A percentile compares a stretch with the other conserved stretches of the same genome.
These are phyloP conservation scores for Wallacemonas sp. DNA, from an alignment of 208 protist species.

Conservation along the genomic window DNA sequence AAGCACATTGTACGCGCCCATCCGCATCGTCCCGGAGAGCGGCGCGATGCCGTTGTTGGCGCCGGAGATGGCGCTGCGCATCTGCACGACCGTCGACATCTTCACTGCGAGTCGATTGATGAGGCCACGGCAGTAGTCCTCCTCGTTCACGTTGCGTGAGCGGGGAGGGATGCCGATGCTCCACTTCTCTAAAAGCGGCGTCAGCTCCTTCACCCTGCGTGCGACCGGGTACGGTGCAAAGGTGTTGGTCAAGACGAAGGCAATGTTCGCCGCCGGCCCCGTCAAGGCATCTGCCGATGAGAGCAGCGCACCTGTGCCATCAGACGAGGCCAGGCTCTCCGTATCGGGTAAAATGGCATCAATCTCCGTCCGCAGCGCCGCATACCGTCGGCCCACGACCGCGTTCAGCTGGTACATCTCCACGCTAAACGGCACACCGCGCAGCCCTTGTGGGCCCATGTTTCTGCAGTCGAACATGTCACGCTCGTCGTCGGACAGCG, in stretches of 20 bases:
- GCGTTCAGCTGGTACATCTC: slow-evolving; percentile 67
- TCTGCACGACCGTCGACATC: slow-evolving; percentile 15
- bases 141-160: slow-evolving; percentile 9
- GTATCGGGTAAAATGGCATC: slow-evolving; percentile 31
- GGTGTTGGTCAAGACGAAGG: slow-evolving; percentile 31
- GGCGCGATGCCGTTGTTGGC: not conserved
- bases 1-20: not conserved
- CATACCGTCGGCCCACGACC: slow-evolving; percentile 42
- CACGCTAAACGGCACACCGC: slow-evolving; percentile 53
- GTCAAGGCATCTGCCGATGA: slow-evolving; percentile 23
- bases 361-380: slow-evolving; percentile 45
- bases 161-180: slow-evolving; percentile 19
- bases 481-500: slow-evolving; percentile 35
- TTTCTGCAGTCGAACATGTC: slow-evolving; percentile 17
- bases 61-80: slow-evolving; percentile 4
- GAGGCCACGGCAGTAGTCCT: slow-evolving; percentile 41
- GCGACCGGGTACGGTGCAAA: slow-evolving; percentile 39
- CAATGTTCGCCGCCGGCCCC: slow-evolving; percentile 15
- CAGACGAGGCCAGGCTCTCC: slow-evolving; percentile 7
- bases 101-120: slow-evolving; percentile 30
- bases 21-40: not conserved
- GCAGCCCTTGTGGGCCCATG: slow-evolving; percentile 46
- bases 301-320: slow-evolving; percentile 17
- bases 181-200: slow-evolving; percentile 41
- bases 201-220: slow-evolving; percentile 31